These are phyloP conservation scores for Plenodomus lindquistii DNA, from an alignment of 2,329 filamentous ascomycete genomes.

Conservation along the genomic window DNA sequence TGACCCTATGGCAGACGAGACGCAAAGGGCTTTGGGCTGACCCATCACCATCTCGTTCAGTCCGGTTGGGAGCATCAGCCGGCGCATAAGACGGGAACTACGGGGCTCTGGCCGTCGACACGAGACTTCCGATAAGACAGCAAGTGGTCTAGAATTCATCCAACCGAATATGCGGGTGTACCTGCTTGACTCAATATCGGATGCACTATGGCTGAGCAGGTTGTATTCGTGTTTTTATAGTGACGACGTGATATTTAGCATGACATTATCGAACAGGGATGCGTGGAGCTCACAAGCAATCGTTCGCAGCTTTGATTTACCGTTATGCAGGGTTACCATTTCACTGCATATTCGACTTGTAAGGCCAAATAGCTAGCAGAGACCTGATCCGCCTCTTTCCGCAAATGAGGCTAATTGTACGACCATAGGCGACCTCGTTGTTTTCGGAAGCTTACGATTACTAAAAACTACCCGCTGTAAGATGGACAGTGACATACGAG, in stretches of 20 bases:
- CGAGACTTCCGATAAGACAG: background rate
- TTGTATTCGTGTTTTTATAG: slow-evolving; percentile 7
- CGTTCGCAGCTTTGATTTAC: slow-evolving; percentile 16
- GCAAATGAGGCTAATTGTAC: background rate
- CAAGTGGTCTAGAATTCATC: background rate
- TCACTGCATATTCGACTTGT: slow-evolving; percentile 17
- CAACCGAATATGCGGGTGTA: slow-evolving; percentile 6
- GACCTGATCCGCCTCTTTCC: background rate
- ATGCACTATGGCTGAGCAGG: slow-evolving; percentile 4
- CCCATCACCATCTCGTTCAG: background rate
- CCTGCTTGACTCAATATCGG: slow-evolving; percentile 6
- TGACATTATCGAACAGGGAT: slow-evolving; percentile 17
- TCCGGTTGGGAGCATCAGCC: background rate
- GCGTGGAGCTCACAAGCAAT: slow-evolving; percentile 3
- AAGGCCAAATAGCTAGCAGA: background rate
- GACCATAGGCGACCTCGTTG: background rate
- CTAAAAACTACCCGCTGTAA: background rate
- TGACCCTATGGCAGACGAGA: background rate
- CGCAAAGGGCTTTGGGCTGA: background rate
- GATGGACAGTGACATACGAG: background rate
- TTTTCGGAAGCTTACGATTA: background rate
- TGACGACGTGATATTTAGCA: slow-evolving; percentile 10
- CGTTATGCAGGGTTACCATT: slow-evolving; percentile 3
- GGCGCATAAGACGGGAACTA: background rate
- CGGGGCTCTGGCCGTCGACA: background rate